phyloP scores from a whole-genome alignment of 805 yeast species.

The Spathaspora hagerdaliae region DNA sequence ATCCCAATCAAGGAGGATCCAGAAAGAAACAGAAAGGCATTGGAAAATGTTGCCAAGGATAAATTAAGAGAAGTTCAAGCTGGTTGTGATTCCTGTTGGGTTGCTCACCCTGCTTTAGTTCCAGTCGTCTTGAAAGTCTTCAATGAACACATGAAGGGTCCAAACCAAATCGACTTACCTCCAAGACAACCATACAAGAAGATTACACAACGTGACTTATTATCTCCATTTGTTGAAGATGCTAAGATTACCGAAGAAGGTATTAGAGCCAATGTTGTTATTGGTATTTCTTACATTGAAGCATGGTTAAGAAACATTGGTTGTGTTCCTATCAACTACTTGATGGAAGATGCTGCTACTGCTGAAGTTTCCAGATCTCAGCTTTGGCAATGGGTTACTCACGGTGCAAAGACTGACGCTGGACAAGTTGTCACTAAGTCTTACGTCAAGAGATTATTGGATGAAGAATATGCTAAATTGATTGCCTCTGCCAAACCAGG shows the following conservation, averaged over 20 bases:
- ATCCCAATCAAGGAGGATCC: constrained; percentile 75
- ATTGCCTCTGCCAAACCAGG: constrained; percentile 47
- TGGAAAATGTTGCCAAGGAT: constrained; percentile 70
- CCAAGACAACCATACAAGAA: constrained; percentile 48
- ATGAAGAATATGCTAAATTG: constrained; percentile 57
- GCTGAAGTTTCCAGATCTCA: constrained; percentile 85
- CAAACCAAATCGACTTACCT: constrained; percentile 66
- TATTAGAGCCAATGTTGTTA: constrained; percentile 65
- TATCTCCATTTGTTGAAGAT: constrained; percentile 59
- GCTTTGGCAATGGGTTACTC: constrained; percentile 80
- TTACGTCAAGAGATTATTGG: constrained; percentile 52
- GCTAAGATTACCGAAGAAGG: constrained; percentile 68
- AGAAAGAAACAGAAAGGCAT: constrained; percentile 58
- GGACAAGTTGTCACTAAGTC: constrained; percentile 57
- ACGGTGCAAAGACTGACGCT: constrained; percentile 57
- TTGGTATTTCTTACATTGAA: constrained; percentile 78
- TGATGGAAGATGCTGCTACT: constrained; percentile 90
- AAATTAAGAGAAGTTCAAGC: constrained; percentile 72
- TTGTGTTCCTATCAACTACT: constrained; percentile 78
- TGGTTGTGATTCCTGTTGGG: constrained; percentile 89
- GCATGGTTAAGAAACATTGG: constrained; percentile 84
- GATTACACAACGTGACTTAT: constrained; percentile 54
- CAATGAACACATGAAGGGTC: constrained; percentile 75
- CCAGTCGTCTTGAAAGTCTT: constrained; percentile 69
- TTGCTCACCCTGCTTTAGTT: constrained; percentile 82